phyloP scores from a whole-genome alignment of 371 early-diverging fungal species.

The Rhizomucor pusillus region DNA sequence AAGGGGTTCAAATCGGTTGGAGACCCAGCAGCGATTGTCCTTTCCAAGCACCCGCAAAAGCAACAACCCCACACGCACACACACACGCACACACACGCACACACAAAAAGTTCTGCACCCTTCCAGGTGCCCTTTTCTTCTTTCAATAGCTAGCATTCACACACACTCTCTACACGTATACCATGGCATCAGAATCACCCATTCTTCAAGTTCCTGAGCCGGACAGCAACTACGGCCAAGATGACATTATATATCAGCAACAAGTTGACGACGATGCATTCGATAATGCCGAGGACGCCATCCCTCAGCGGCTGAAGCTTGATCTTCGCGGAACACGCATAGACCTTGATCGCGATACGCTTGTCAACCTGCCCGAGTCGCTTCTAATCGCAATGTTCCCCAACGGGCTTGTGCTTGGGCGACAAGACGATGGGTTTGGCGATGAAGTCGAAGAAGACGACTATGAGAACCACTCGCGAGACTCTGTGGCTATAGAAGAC shows the following conservation, averaged over 20 bases:
- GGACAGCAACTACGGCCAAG: conserved; percentile 21
- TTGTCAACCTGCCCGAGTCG: conserved; percentile 74
- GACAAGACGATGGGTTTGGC: conserved; percentile 44
- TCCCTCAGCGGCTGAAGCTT: conserved; percentile 61
- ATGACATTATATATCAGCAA: conserved; percentile 36
- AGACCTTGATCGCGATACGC: conserved; percentile 69
- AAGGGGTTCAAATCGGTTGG: no score
- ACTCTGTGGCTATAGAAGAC: conserved; percentile 47
- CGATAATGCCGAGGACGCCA: conserved; percentile 34
- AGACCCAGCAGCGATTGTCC: no score
- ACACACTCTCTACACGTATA: no score
- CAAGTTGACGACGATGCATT: conserved; percentile 27
- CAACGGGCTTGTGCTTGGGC: conserved; percentile 66
- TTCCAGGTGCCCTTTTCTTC: not conserved
- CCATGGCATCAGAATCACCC: conserved; percentile 45
- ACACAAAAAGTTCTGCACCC: no score
- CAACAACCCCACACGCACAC: no score
- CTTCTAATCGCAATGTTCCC: conserved; percentile 84
- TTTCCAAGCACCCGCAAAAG: no score
- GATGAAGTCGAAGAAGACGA: conserved; percentile 49
- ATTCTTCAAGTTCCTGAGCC: conserved; percentile 43
- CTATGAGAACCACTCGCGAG: conserved; percentile 49
- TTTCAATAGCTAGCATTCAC: not conserved
- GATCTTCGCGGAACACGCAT: conserved; percentile 73
- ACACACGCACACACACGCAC: no score